Evolutionary conservation across 108 stramenopile genomes (phyloP), one percentile per base, ranked within the genome.

Genomic region (Cyclostephanos tholiformis): DNA sequence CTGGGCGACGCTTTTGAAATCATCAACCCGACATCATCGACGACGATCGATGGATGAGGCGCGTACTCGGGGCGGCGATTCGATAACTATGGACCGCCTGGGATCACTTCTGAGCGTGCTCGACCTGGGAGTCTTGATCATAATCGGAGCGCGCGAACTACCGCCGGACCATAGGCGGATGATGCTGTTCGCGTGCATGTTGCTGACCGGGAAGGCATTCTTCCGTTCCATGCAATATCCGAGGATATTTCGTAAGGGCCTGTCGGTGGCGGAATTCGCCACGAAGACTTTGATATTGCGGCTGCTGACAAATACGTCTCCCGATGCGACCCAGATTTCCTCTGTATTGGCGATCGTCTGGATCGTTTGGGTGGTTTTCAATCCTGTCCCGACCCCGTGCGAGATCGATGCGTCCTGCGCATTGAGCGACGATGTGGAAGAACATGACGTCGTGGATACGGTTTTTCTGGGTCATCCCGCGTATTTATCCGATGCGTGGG

Each of bases 401-500:
- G 80, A 75, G 65, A 44, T 41, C 9, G 62, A 49, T 35, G 35
- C n/a, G 59, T 25, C 71, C 63, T 46, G 26, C 14, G 23, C 27
- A 2, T 22, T 44, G 41, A 22, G 55, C 56, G 17, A 16, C 53
- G 50, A 32, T 56, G 67, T 6, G 22, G 25, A 49, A n/a, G 6
- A 50, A 20, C 7, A 29, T 62, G 36, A 36, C 36, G 61, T 36
- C 36, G 64, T 16, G 52, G 51, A 56, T 29, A 30, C 61, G 26
- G 72, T 75, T 11, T 79, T 79, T 43, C 58, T 79, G 14, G 79
- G 83, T 16, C 84, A 85, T 71, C 84, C 84, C 30, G 82, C 84
- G n/a, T 71, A 79, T 13, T 46, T 85, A 39, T 51, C 61, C 12
- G 84, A 85, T 43, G 69, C 51, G 25, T 85, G 82, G 81, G 84